A percentile compares a stretch with the other conserved stretches of the same genome.
These are phyloP conservation scores for Penicillium psychrosexuale DNA, from an alignment of 2,329 filamentous ascomycete species.

Conservation along the genomic window DNA sequence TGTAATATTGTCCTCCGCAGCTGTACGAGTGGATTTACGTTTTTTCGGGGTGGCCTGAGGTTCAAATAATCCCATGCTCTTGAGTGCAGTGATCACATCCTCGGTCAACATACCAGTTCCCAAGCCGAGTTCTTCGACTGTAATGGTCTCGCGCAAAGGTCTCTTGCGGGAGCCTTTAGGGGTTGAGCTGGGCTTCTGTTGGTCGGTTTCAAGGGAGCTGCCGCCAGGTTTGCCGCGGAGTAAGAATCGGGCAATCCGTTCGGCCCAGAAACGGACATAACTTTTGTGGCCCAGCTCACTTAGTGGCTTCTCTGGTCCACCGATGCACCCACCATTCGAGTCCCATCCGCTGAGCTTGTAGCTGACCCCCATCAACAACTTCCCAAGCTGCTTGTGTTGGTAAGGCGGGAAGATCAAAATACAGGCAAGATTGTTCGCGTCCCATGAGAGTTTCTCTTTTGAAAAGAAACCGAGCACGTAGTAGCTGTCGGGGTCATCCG, in stretches of 20 bases:
- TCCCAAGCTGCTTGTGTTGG: constrained; percentile 84
- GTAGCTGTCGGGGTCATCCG: constrained; percentile 38
- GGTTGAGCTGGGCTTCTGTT: constrained; percentile 27
- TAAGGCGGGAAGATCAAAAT: constrained; percentile 95
- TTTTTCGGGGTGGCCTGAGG: constrained; percentile 51
- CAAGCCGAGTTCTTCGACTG: constrained; percentile 68
- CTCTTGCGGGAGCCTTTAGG: constrained; percentile 45
- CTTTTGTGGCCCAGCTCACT: constrained; percentile 79
- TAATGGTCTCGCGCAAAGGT: constrained; percentile 50
- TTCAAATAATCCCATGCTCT: constrained; percentile 72
- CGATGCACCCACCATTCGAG: constrained; percentile 61
- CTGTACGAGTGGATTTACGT: constrained; percentile 45
- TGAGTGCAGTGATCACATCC: constrained; percentile 74
- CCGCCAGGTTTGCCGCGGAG: constrained; percentile 35
- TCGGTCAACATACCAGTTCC: constrained; percentile 81
- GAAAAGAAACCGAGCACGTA: constrained; percentile 95
- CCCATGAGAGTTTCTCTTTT: constrained; percentile 98
- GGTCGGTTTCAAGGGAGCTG: constrained; percentile 27
- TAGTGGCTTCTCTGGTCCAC: constrained; percentile 90
- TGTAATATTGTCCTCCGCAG: constrained; percentile 19
- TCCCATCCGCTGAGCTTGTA: constrained; percentile 89
- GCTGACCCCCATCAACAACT: constrained; percentile 84
- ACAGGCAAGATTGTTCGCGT: constrained; percentile 95
- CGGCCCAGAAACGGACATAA: constrained; percentile 82
- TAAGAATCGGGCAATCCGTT: constrained; percentile 71